Evolutionary conservation across 805 yeast species (phyloP).

Genomic region (Candida silvicultrix): DNA sequence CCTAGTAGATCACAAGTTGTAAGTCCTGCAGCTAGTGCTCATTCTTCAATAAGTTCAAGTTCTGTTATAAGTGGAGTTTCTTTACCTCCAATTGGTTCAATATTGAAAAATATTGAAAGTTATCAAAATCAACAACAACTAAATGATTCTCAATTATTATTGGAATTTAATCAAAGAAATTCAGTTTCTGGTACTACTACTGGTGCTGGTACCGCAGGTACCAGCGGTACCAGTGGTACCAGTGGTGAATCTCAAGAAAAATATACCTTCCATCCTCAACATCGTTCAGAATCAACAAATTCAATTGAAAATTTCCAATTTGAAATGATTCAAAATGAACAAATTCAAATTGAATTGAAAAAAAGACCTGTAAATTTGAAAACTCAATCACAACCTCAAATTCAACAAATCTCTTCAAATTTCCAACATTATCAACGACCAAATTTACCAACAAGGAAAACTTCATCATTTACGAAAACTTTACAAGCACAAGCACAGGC

Average conservation of each 20-base stretch:
- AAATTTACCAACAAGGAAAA: not conserved
- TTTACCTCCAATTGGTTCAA: conserved; percentile 21
- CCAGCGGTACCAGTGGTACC: not conserved
- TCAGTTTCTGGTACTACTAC: not conserved
- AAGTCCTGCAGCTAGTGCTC: conserved; percentile 1
- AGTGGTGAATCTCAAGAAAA: not conserved
- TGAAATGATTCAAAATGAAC: not conserved
- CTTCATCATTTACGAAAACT: not conserved
- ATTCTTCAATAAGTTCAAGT: not conserved
- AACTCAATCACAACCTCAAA: conserved; percentile 4
- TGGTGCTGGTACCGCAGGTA: too few species aligned
- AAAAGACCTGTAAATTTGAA: not conserved
- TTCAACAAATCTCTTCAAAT: conserved; percentile 1
- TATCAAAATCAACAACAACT: conserved; percentile 23
- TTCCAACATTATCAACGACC: not conserved
- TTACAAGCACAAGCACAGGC: not conserved
- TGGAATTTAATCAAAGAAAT: conserved; percentile 16
- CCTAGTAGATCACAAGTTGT: not conserved
- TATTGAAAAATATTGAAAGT: conserved; percentile 19
- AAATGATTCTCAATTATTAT: conserved; percentile 21
- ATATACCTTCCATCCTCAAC: not conserved
- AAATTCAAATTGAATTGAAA: not conserved
- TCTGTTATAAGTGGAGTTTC: not conserved
- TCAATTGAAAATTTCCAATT: not conserved
- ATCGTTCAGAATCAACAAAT: not conserved